Base-by-base conservation (phyloP, 495 filamentous ascomycete genomes). In the Lasiosphaeris hirsuta region DNA sequence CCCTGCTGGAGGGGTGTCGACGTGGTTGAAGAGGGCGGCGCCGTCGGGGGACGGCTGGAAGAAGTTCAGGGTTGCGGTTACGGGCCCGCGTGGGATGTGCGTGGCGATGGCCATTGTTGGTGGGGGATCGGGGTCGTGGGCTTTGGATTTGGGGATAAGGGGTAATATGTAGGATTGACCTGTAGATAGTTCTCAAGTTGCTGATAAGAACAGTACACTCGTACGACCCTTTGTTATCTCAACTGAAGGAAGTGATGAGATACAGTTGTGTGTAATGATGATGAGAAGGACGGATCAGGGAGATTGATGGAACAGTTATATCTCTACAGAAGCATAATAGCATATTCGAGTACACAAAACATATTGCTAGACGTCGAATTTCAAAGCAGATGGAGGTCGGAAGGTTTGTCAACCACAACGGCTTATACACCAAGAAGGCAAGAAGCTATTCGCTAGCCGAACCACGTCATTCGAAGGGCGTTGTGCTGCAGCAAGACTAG, bases 1-100 rank as follows among this genome's bases (percentile, higher is more conserved):
- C 55, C 84, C 87, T 6, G 72, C 71, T 0, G 89, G 85, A 9
- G 82, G 82, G 4, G 64, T 46, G 58, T 88, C 84, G 68, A 92
- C 86, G 70, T 85, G 87, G 74, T 90, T 84, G 76, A 77, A 87
- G 13, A 89, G 89, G 2, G 57, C 64, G 15, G 80, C 75, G 70
- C 83, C 83, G 67, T 90, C 85, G 11, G 78, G 38, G 0, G 90
- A 88, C 0, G 82, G 77, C 1, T 46, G 30, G 71, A 85, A 90
- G 83, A 90, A 96, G 74, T 84, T 82, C 3, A 96, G 76, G 37
- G 65, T 68, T 23, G 86, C 77, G 15, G 72, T 77, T 38, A 90
- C 83, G 64, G 86, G 78, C 47, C 91, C 91, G 44, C 82, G 78
- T 34, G 87, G 89, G 59, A 88, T 76, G 50, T 47, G 56, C 45